Base-by-base conservation (phyloP, 1,284 basidiomycete genomes). In the Ganoderma sinense region DNA sequence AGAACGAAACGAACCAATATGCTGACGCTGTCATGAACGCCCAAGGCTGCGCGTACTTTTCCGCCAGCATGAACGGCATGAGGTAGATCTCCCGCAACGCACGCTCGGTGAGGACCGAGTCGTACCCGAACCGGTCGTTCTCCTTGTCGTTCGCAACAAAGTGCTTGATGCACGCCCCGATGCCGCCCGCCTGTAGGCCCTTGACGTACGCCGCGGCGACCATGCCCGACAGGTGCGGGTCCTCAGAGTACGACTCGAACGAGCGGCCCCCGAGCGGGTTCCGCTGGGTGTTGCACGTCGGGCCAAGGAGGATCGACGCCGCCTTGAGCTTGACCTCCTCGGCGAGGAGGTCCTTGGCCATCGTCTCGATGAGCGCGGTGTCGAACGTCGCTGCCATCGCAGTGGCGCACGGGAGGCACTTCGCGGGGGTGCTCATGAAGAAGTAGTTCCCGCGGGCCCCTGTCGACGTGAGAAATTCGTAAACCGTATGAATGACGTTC, bases 1-100 rank as follows among this genome's bases (percentile, higher is more conserved):
- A 26, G 14, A 51, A 18, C 14, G 36, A 33, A 31, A 23, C 31
- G 16, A 31, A 36, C 26, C 20, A 53, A 7, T 7, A 48, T 8
- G 65, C 89, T 79, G 78, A 92, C 88, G 91, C 85, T 67, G 91
- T 92, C 89, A 93, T 92, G 77, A 87, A 88, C 5, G 89, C 84
- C 90, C 90, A 92, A 20, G 92, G 92, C 69, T 89, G 77, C 1
- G 91, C 87, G 65, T 89, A 84, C 76, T 91, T 91, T 79, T 93
- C 88, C 0, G 93, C 91, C 56, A 96, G 85, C 89, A 95, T 93
- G 83, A 96, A 96, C 68, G 81, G 80, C 77, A 81, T 81, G 51
- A 95, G 84, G 80, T 96, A 96, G 62, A 96, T 87, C 79, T 96
- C 94, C 36, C 93, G 87, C 56, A 96, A 84, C 0, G 94, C 91